A percentile compares a stretch with the other conserved stretches of the same genome.
Evolutionary conservation across 2,329 filamentous ascomycete genomes (phyloP).

Genomic region (Cladobotryum protrusum): DNA sequence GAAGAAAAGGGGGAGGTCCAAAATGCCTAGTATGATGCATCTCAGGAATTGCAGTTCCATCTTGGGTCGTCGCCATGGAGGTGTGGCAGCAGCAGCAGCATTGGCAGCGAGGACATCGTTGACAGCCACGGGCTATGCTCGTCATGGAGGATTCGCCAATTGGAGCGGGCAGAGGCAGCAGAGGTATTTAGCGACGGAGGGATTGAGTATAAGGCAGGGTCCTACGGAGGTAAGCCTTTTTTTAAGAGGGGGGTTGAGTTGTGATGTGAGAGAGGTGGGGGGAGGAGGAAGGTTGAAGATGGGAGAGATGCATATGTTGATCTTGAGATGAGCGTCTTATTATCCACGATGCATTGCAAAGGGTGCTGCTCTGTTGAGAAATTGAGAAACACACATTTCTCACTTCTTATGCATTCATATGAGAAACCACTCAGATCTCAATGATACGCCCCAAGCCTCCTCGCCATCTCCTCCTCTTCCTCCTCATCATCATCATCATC

Average conservation of each 20-base stretch:
- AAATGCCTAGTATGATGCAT: no score
- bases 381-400: no score
- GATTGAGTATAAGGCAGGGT: constrained; percentile 24
- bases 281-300: not conserved
- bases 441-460: no score
- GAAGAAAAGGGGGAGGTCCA: not conserved
- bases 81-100: constrained; percentile 1
- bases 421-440: no score
- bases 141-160: not conserved
- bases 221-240: constrained; percentile 23
- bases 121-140: not conserved
- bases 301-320: not conserved
- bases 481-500: not conserved
- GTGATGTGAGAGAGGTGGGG: not conserved
- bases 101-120: not conserved
- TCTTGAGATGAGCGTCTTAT: no score
- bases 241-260: not conserved
- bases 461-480: not conserved
- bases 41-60: not conserved
- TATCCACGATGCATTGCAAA: no score
- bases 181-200: constrained; percentile 12
- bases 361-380: no score
- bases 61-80: not conserved
- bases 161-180: not conserved
- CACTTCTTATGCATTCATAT: no score